Evolutionary conservation across 106 monocot genomes (phyloP).

Genomic region (Amphibolis antarctica): DNA sequence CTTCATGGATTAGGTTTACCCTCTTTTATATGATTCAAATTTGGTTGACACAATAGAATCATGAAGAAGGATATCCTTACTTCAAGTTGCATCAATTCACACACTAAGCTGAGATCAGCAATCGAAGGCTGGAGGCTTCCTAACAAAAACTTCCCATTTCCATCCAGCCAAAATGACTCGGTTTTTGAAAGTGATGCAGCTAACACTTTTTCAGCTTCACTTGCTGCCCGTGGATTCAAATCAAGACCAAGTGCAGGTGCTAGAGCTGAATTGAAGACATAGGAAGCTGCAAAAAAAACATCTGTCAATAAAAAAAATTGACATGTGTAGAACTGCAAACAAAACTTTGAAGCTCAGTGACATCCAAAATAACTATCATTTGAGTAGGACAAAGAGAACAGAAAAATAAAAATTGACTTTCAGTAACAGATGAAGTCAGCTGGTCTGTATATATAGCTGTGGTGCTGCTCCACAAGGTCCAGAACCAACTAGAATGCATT

Average conservation of each 20-base stretch:
- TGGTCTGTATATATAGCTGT: too few relatives aligned
- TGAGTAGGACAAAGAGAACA: too few relatives aligned
- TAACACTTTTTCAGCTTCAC: conserved; percentile 49
- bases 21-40: too few relatives aligned
- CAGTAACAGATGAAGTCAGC: too few relatives aligned
- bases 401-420: too few relatives aligned
- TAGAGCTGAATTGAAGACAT: conserved; percentile 34
- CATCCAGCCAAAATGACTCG: conserved; percentile 76
- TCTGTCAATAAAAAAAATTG: not conserved
- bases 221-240: conserved; percentile 47
- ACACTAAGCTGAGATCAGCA: conserved; percentile 93
- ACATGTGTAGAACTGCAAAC: too few relatives aligned
- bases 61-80: conserved; percentile 25
- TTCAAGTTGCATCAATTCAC: conserved; percentile 93
- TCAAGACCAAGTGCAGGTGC: conserved; percentile 64
- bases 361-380: too few relatives aligned
- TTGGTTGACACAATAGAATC: too few relatives aligned
- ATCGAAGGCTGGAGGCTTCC: conserved; percentile 76
- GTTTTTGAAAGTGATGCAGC: conserved; percentile 49
- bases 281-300: conserved; percentile 33
- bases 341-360: too few relatives aligned
- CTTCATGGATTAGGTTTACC: too few relatives aligned
- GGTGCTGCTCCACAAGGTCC: too few relatives aligned
- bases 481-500: too few relatives aligned
- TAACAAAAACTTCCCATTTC: conserved; percentile 59